Conservation (phyloP, 495 filamentous ascomycete genomes). For the Pseudoneurospora amorphoporcata region DNA sequence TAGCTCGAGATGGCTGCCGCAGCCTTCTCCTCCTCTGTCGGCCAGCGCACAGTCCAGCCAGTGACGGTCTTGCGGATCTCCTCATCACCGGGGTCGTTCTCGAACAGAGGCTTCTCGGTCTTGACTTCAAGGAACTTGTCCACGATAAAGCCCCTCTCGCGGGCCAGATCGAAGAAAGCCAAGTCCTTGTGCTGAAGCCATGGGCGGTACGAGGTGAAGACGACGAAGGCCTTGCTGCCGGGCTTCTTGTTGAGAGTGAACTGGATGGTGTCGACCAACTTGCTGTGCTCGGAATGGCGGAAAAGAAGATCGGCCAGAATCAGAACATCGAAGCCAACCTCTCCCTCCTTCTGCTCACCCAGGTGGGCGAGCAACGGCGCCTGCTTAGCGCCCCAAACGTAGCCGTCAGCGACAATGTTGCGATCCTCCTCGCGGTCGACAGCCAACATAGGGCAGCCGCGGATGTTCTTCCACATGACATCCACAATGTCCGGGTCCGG, state of each 20-base stretch:
- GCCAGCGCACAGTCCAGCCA: constrained; percentile 59
- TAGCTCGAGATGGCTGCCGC: neutral
- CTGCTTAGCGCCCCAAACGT: constrained; percentile 64
- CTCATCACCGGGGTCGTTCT: constrained; percentile 73
- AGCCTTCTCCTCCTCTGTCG: constrained; percentile 11
- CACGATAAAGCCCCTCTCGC: constrained; percentile 57
- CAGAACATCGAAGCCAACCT: constrained; percentile 59
- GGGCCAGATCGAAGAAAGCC: constrained; percentile 69
- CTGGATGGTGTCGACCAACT: constrained; percentile 61
- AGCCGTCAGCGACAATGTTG: constrained; percentile 49
- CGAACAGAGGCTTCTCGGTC: constrained; percentile 78
- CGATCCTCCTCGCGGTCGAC: constrained; percentile 9
- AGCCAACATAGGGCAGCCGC: constrained; percentile 24
- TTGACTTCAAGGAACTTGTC: constrained; percentile 70
- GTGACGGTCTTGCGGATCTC: constrained; percentile 68
- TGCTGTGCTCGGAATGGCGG: constrained; percentile 72
- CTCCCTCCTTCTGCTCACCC: neutral
- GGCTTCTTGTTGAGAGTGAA: constrained; percentile 44
- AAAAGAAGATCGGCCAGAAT: constrained; percentile 86
- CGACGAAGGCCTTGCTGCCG: constrained; percentile 64
- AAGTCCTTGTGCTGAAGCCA: constrained; percentile 80
- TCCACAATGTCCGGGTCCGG: constrained; percentile 69
- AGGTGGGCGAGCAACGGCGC: constrained; percentile 43
- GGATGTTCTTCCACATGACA: constrained; percentile 67
- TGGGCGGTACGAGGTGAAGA: constrained; percentile 88